Percentiles rank a stretch among this genome's conserved stretches.
These are phyloP conservation scores for Fusarium goolgardi DNA, from an alignment of 2,329 filamentous ascomycete species.

Conservation along the genomic window DNA sequence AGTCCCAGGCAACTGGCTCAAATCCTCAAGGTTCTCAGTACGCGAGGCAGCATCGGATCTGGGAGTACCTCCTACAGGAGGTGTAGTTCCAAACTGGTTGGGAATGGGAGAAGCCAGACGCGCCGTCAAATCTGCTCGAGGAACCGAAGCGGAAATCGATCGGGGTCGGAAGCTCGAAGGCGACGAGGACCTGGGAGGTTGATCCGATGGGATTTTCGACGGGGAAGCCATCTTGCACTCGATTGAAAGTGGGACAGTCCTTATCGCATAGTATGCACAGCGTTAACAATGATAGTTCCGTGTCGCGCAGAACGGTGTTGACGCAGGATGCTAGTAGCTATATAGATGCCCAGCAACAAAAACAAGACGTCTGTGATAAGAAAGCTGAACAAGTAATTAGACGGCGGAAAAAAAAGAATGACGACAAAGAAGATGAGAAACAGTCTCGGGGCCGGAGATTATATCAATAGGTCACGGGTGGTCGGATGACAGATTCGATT, in stretches of 20 bases:
- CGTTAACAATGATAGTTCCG: slow-evolving; percentile 16
- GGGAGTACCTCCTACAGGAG: slow-evolving; percentile 53
- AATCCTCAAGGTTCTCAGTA: slow-evolving; percentile 52
- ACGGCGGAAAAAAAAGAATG: slow-evolving; percentile 27
- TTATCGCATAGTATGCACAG: slow-evolving; percentile 46
- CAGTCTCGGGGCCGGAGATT: slow-evolving; percentile 26
- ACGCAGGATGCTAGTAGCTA: slow-evolving; percentile 17
- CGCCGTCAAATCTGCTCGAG: slow-evolving; percentile 70
- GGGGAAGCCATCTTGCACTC: slow-evolving; percentile 53
- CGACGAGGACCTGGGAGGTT: slow-evolving; percentile 59
- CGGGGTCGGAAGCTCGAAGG: slow-evolving; percentile 60
- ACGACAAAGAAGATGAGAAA: slow-evolving; percentile 29
- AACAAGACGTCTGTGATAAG: slow-evolving; percentile 12
- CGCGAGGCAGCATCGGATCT: slow-evolving; percentile 40
- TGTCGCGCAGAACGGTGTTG: slow-evolving; percentile 28
- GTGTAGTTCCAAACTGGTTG: slow-evolving; percentile 53
- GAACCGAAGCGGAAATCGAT: slow-evolving; percentile 63
- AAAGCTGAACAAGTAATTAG: slow-evolving; percentile 12
- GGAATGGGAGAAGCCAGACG: slow-evolving; percentile 69
- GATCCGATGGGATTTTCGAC: slow-evolving; percentile 53
- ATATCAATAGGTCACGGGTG: slow-evolving; percentile 23
- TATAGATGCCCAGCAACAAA: slow-evolving; percentile 16
- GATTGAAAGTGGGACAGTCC: slow-evolving; percentile 28
- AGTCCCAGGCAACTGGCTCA: slow-evolving; percentile 74
- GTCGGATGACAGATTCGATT: slow-evolving; percentile 37